Conservation (phyloP, 1,284 basidiomycete species). For the Tetrapyrgos nigripes region DNA sequence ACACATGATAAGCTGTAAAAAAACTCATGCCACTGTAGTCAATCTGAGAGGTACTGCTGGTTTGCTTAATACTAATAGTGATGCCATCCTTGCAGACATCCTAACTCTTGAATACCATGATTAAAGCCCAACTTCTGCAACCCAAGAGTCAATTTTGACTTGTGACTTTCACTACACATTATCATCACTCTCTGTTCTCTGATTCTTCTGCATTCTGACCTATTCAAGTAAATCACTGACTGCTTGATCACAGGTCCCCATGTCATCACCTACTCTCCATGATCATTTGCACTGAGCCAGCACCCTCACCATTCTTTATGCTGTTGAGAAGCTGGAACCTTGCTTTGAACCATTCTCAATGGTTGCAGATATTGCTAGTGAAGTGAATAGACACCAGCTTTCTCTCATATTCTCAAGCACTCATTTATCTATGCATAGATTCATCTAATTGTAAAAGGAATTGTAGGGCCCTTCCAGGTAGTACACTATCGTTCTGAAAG, state of each 20-base stretch:
- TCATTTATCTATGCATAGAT: background rate
- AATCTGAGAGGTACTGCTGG: conserved; percentile 40
- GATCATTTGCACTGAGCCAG: background rate
- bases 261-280: background rate
- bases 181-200: background rate
- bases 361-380: background rate
- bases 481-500: background rate
- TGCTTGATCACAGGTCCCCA: background rate
- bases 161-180: background rate
- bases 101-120: no score
- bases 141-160: background rate
- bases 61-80: conserved; percentile 48
- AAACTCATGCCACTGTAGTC: conserved; percentile 44
- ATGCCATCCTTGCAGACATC: conserved; percentile 53
- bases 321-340: background rate
- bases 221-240: background rate
- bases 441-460: background rate
- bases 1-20: background rate
- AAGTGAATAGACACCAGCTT: background rate
- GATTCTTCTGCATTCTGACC: background rate
- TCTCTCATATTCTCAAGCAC: background rate
- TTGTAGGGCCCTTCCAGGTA: background rate
- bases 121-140: no score
- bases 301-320: background rate
- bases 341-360: background rate